Evolutionary conservation across 2,329 filamentous ascomycete genomes (phyloP).

Genomic region (Metarhizium humberi): DNA sequence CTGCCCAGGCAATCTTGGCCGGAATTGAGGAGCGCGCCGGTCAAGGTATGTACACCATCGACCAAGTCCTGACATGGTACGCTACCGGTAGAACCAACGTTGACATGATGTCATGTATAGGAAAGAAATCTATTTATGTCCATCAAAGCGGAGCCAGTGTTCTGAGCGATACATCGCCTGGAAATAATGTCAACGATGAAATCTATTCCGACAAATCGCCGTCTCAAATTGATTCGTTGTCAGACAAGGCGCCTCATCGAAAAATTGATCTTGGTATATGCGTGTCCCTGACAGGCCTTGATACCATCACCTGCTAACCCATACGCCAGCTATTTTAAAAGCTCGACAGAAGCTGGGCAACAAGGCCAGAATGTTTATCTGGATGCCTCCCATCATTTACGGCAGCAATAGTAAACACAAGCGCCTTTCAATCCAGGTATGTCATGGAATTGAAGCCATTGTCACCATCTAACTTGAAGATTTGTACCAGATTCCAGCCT

Average conservation of each 20-base stretch:
- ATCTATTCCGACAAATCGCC: background rate
- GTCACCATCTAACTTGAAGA: too few relatives aligned
- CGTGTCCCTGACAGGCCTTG: background rate
- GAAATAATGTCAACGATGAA: background rate
- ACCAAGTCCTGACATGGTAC: background rate
- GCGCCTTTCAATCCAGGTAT: constrained; percentile 1
- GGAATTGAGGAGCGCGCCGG: background rate
- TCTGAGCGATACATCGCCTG: background rate
- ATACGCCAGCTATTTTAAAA: background rate
- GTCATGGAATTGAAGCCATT: background rate
- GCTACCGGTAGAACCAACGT: background rate
- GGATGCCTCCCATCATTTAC: constrained; percentile 1
- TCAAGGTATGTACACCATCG: background rate
- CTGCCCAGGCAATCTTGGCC: background rate
- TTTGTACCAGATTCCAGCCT: background rate
- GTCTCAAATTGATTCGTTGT: background rate
- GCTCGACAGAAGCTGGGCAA: background rate
- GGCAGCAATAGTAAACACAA: constrained; percentile 2
- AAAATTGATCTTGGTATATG: background rate
- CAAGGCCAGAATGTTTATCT: background rate
- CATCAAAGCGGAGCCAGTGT: constrained; percentile 1
- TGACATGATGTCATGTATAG: background rate
- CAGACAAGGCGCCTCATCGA: background rate
- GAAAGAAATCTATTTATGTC: constrained; percentile 1
- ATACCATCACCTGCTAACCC: background rate